phyloP scores from a whole-genome alignment of 2,329 filamentous ascomycete species.

The Colletotrichum simmondsii region DNA sequence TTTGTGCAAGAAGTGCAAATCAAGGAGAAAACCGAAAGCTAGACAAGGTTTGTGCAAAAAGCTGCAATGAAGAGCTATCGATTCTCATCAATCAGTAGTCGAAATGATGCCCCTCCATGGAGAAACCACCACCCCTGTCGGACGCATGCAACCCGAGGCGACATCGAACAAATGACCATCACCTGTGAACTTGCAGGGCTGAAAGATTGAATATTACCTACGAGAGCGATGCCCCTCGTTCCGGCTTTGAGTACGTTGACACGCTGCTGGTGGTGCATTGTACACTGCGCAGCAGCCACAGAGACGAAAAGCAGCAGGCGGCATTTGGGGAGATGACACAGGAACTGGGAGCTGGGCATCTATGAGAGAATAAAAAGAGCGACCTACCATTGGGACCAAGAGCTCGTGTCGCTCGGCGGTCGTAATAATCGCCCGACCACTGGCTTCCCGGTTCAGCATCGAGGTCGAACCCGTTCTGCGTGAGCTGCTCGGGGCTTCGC shows the following conservation, averaged over 20 bases:
- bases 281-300: not conserved
- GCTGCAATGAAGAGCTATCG: not conserved
- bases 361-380: not conserved
- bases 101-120: not conserved
- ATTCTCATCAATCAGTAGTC: not conserved
- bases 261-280: too few species aligned
- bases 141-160: not conserved
- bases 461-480: constrained; percentile 7
- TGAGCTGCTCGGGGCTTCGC: constrained; percentile 14
- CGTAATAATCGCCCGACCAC: constrained; percentile 32
- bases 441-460: constrained; percentile 2
- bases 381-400: constrained; percentile 31
- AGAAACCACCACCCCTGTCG: not conserved
- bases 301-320: not conserved
- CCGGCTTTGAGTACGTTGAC: too few species aligned
- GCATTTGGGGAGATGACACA: not conserved
- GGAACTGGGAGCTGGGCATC: not conserved
- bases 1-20: not conserved
- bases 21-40: not conserved
- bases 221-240: too few species aligned
- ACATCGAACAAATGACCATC: not conserved
- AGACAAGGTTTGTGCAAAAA: not conserved
- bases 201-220: too few species aligned
- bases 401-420: constrained; percentile 25
- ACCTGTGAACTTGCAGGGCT: not conserved